Conservation (phyloP, 1,284 basidiomycete species). For the Blastosporella zonata region DNA sequence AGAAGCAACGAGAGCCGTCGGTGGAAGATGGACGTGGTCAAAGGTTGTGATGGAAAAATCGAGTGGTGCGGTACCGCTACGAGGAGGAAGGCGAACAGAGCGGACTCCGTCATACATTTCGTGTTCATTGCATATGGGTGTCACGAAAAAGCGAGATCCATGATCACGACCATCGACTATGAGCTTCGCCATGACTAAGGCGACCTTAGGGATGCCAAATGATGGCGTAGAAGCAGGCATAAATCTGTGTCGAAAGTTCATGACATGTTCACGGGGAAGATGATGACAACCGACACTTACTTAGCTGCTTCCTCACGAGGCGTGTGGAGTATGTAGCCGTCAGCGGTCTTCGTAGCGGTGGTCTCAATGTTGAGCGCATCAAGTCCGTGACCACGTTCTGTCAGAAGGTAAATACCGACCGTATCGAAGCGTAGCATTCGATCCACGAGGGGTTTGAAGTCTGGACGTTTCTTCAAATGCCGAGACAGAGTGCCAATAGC, state of each 20-base stretch:
- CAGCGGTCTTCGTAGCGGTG: conserved; percentile 47
- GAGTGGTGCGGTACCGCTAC: conserved; percentile 44
- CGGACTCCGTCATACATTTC: conserved; percentile 48
- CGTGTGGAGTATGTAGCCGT: conserved; percentile 52
- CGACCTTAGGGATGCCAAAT: conserved; percentile 50
- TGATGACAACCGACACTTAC: conserved; percentile 30
- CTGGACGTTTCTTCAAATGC: conserved; percentile 44
- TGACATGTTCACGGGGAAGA: conserved; percentile 6
- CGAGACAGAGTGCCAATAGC: conserved; percentile 48
- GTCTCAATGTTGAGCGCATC: conserved; percentile 59
- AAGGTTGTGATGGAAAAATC: conserved; percentile 49
- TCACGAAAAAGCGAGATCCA: conserved; percentile 51
- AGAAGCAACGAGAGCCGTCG: conserved; percentile 42
- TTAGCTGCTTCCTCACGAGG: conserved; percentile 55
- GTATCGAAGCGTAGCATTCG: conserved; percentile 46
- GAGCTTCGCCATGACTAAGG: conserved; percentile 51
- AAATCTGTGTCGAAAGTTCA: conserved; percentile 34
- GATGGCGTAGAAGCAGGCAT: conserved; percentile 57
- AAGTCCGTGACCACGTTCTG: conserved; percentile 57
- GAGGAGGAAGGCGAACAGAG: conserved; percentile 41
- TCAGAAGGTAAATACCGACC: conserved; percentile 49
- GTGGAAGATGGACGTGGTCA: conserved; percentile 43
- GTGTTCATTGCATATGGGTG: conserved; percentile 44
- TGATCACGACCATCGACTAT: conserved; percentile 46
- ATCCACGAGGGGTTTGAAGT: conserved; percentile 43